Percentiles rank a stretch among this genome's conserved stretches.
Evolutionary conservation across 768 basidiomycete species (phyloP).

Genomic region (Lenzites betulinus): DNA sequence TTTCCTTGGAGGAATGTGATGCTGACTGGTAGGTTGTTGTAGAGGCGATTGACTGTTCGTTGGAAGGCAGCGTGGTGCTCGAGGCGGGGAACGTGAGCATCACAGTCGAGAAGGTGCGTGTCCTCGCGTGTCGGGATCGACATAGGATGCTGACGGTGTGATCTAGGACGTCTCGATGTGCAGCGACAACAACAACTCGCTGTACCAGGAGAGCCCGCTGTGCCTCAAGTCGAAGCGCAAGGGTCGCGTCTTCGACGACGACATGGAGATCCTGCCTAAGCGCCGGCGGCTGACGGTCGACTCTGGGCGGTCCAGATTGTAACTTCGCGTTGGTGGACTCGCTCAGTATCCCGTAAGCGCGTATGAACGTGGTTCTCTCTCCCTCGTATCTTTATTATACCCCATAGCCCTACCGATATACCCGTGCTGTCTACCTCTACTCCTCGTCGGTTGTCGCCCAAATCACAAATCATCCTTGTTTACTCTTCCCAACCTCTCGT

Average conservation of each 20-base stretch:
- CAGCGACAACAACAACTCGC: neutral
- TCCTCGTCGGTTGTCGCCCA: too few species aligned
- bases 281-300: constrained; percentile 5
- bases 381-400: too few species aligned
- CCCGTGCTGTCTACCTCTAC: too few species aligned
- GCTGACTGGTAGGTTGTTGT: neutral
- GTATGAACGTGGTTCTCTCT: too few species aligned
- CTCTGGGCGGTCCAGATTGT: too few species aligned
- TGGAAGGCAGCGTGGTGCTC: constrained; percentile 1
- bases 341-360: too few species aligned
- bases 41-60: constrained; percentile 2
- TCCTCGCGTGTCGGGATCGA: too few species aligned
- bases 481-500: too few species aligned
- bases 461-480: too few species aligned
- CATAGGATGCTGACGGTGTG: neutral
- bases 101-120: constrained; percentile 1
- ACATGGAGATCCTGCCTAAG: constrained; percentile 14
- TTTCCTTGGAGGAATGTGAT: neutral
- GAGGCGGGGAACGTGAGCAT: neutral
- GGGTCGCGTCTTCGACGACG: constrained; percentile 21
- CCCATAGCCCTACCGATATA: too few species aligned
- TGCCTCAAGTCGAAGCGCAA: constrained; percentile 25
- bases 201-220: constrained; percentile 19
- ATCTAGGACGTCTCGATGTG: neutral
- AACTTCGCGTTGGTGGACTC: too few species aligned